These are phyloP conservation scores for Ailanthus altissimus DNA, from an alignment of 345 rosid genomes.

Conservation along the genomic window DNA sequence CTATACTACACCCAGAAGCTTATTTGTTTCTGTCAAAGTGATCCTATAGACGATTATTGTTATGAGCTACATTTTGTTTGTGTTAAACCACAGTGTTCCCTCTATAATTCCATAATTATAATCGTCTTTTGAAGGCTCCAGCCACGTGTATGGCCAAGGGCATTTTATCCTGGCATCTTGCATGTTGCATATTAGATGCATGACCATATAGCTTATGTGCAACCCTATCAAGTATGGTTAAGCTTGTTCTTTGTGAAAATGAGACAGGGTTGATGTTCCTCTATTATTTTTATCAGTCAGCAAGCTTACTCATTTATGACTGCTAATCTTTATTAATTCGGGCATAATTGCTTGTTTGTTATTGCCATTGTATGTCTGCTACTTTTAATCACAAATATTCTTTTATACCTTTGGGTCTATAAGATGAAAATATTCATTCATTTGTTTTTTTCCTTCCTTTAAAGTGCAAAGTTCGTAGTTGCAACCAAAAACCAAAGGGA, in stretches of 20 bases:
- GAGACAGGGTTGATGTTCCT: not conserved
- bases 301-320: not conserved
- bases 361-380: not conserved
- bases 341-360: not conserved
- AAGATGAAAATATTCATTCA: not conserved
- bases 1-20: not conserved
- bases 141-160: not conserved
- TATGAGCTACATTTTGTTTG: not conserved
- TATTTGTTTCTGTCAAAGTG: not conserved
- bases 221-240: not conserved
- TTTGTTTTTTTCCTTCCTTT: not conserved
- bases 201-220: not conserved
- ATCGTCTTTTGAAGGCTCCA: too few species aligned
- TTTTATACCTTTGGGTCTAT: not conserved
- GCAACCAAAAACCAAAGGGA: not conserved
- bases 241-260: not conserved
- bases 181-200: not conserved
- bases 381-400: not conserved
- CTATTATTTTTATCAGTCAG: not conserved
- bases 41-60: not conserved
- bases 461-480: not conserved
- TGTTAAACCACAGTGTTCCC: not conserved
- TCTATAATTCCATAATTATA: not conserved
- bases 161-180: not conserved
- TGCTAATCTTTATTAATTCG: not conserved